Base-by-base conservation (phyloP, 352 stramenopile species). In the Blastocystis sp. region DNA sequence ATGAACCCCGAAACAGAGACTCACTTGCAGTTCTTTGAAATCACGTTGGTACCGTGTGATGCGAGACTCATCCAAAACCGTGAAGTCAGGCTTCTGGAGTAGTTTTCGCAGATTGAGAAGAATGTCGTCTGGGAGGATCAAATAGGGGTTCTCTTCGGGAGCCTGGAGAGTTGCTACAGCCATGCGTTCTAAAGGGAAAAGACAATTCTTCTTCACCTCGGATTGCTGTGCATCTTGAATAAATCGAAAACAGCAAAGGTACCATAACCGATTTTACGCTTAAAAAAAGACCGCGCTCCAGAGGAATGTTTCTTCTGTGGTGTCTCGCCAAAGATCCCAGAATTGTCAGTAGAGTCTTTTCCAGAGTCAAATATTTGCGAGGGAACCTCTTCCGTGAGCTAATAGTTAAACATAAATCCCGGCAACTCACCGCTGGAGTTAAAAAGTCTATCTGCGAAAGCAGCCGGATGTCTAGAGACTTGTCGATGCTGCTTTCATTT, bases 1-100 rank as follows among this genome's bases (percentile, higher is more conserved):
- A 11, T 13, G 11, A 85, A 13, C 34, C 0, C 50, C 26, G 2
- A 5, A 34, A 3, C 18, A 18, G 4, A 24, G 34, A 13, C 4
- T 37, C 13, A 85, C 73, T 26, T 85, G n/a, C 30, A 85, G 41
- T 68, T 85, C 73, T 45, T 85, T 85, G 50, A 85, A 85, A 39
- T 85, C 73, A 0, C 54, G 20, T 18, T 85, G 73, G 39, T 85
- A 85, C 6, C 73, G 73, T 11, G 73, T 56, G 13, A 85, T 66
- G 7, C 54, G 73, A 26, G 26, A 69, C 73, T 53, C 47, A 39
- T 85, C 73, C n/a, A 85, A 43, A 53, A 85, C 55, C 7, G 54
- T 43, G 20, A 85, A 66, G 39, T 85, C 73, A 7, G 43, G 73
- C 39, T 85, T 85, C 73, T 85, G 26, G 20, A 66, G 11, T 16